Percentiles rank a stretch among this genome's conserved stretches.
Evolutionary conservation across 495 filamentous ascomycete species (phyloP).

Genomic region (Daldinia grandis): DNA sequence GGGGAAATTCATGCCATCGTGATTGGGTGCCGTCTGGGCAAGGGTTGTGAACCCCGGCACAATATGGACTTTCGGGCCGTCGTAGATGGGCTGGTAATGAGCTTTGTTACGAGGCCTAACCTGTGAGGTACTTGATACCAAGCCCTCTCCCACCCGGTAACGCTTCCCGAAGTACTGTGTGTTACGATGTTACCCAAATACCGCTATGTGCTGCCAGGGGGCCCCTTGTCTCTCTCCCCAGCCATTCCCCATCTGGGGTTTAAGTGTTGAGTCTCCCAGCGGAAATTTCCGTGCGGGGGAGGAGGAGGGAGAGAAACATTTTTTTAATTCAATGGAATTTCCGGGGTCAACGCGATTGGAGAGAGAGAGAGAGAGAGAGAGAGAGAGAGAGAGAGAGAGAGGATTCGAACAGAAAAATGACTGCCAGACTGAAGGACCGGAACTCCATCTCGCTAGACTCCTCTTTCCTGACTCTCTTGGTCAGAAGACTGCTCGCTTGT

Average conservation of each 20-base stretch:
- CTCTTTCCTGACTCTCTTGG: slow-evolving; percentile 5
- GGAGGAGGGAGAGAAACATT: slow-evolving; percentile 8
- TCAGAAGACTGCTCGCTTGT: slow-evolving; percentile 30
- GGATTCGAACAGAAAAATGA: slow-evolving; percentile 2
- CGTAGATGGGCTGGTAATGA: slow-evolving; percentile 15
- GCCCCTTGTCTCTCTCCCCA: slow-evolving; percentile 24
- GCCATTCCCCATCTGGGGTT: slow-evolving; percentile 26
- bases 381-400: slow-evolving; percentile 12
- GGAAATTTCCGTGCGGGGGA: slow-evolving; percentile 33
- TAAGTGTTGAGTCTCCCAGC: slow-evolving; percentile 9
- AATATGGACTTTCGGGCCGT: slow-evolving; percentile 49
- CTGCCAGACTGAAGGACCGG: slow-evolving; percentile 11
- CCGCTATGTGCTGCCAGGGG: slow-evolving; percentile 17
- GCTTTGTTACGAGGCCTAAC: slow-evolving; percentile 1
- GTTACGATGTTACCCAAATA: slow-evolving; percentile 40
- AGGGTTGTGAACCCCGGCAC: slow-evolving; percentile 33
- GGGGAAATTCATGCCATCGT: slow-evolving; percentile 25
- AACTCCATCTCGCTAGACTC: slow-evolving; percentile 12
- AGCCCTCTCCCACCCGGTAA: slow-evolving; percentile 34
- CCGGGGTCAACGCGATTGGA: slow-evolving; percentile 19
- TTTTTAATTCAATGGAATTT: slow-evolving; percentile 4
- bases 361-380: slow-evolving; percentile 12
- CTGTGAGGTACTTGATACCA: slow-evolving; percentile 13
- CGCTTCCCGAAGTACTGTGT: slow-evolving; percentile 38
- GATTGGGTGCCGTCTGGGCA: slow-evolving; percentile 28